Conservation (phyloP, 805 yeast genomes). For the Teunomyces pallodes region DNA sequence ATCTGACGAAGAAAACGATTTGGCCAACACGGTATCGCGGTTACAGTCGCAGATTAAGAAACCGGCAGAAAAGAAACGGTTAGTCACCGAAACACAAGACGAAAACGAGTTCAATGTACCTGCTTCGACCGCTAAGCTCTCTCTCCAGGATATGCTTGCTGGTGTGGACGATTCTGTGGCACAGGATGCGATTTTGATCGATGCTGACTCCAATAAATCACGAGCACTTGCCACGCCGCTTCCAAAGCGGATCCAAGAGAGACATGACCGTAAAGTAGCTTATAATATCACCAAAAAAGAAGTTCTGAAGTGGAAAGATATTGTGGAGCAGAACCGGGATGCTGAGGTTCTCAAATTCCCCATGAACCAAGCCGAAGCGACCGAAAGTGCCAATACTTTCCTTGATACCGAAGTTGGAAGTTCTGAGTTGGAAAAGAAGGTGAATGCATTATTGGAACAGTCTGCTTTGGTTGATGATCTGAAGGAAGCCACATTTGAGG, state of each 20-base stretch:
- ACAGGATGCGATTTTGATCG: constrained; percentile 48
- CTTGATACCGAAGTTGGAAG: not conserved
- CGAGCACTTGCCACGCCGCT: constrained; percentile 73
- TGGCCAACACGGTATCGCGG: constrained; percentile 45
- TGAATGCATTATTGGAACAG: constrained; percentile 56
- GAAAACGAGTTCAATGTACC: constrained; percentile 76
- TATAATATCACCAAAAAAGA: constrained; percentile 86
- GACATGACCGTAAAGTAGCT: constrained; percentile 86
- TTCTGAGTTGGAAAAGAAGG: constrained; percentile 65
- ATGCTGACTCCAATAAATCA: constrained; percentile 34
- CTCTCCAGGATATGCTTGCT: constrained; percentile 73
- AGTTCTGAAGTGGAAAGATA: constrained; percentile 84
- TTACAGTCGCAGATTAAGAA: constrained; percentile 36
- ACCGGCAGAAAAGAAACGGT: constrained; percentile 39
- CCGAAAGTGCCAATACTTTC: constrained; percentile 37
- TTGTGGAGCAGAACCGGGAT: constrained; percentile 71
- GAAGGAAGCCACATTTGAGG: constrained; percentile 82
- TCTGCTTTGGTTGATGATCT: constrained; percentile 71
- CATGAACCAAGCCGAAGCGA: constrained; percentile 43
- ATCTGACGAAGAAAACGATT: constrained; percentile 46
- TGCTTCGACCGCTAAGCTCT: constrained; percentile 46
- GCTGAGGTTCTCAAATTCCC: constrained; percentile 88
- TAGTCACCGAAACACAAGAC: constrained; percentile 52
- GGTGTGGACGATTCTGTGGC: constrained; percentile 53
- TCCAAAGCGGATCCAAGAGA: constrained; percentile 80